Evolutionary conservation across 106 monocot genomes (phyloP).

Genomic region (Platanthera zijinensis): DNA sequence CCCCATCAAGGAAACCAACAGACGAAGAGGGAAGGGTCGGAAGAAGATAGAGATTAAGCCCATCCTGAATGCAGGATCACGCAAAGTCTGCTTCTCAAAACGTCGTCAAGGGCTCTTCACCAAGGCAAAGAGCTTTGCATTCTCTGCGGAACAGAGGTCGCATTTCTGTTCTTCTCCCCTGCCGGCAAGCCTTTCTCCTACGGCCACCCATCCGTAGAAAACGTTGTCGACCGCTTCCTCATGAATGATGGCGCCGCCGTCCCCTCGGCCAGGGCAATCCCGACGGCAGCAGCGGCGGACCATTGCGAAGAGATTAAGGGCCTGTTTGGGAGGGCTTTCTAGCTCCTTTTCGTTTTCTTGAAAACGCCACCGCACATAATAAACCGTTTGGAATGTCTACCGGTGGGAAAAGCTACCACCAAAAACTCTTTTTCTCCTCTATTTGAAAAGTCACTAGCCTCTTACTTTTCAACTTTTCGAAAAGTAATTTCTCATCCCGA

Average conservation of each 20-base stretch:
- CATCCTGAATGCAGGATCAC: neutral
- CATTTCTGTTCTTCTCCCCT: neutral
- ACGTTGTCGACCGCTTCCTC: neutral
- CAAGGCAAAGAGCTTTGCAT: conserved; percentile 12
- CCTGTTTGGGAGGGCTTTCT: too few relatives aligned
- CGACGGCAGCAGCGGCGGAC: too few relatives aligned
- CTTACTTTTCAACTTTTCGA: too few relatives aligned
- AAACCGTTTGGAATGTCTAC: too few relatives aligned
- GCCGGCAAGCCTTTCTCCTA: conserved; percentile 4
- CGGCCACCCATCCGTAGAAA: conserved; percentile 1
- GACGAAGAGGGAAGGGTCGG: neutral
- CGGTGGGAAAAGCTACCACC: too few relatives aligned
- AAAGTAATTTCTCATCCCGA: too few relatives aligned
- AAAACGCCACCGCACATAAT: too few relatives aligned
- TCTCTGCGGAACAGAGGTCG: conserved; percentile 4
- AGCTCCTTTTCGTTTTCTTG: too few relatives aligned
- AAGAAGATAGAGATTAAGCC: neutral
- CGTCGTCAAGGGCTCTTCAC: neutral
- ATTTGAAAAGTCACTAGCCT: too few relatives aligned
- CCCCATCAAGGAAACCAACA: neutral
- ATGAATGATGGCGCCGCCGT: neutral
- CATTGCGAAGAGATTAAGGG: too few relatives aligned
- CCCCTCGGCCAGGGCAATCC: too few relatives aligned
- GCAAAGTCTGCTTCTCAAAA: neutral
- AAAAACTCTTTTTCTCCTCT: too few relatives aligned